phyloP scores from a whole-genome alignment of 805 yeast genomes.

The Starmerella scarabaei region DNA sequence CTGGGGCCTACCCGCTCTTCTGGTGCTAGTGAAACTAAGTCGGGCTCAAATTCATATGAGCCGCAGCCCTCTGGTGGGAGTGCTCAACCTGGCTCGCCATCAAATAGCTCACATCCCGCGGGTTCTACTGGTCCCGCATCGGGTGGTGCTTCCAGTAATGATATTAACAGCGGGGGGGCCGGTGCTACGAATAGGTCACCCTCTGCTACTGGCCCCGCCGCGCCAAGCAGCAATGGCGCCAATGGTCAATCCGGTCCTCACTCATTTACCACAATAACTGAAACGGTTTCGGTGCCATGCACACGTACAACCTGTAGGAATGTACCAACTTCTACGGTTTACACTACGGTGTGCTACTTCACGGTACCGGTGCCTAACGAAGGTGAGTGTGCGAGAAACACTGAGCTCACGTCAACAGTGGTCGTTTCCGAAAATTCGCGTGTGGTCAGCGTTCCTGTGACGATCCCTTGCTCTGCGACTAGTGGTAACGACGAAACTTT shows the following conservation, averaged over 20 bases:
- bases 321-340: constrained; percentile 5
- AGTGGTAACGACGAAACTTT: neutral
- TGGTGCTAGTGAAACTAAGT: constrained; percentile 1
- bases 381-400: constrained; percentile 4
- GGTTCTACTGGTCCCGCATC: neutral
- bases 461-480: constrained; percentile 6
- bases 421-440: constrained; percentile 8
- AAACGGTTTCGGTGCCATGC: constrained; percentile 14
- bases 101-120: neutral
- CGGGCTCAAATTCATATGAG: neutral
- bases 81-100: neutral
- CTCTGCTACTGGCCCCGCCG: neutral
- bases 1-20: neutral
- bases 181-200: neutral
- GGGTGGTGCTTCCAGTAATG: neutral
- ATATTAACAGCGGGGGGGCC: neutral
- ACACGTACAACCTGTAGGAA: constrained; percentile 6
- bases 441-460: constrained; percentile 3
- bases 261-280: no score
- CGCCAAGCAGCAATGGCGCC: neutral
- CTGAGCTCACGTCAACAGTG: constrained; percentile 6
- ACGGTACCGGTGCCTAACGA: constrained; percentile 7
- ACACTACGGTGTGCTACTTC: constrained; percentile 14
- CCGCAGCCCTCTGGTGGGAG: neutral
- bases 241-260: neutral